phyloP scores from a whole-genome alignment of 208 protist species.

The Leishmania mexicana region DNA sequence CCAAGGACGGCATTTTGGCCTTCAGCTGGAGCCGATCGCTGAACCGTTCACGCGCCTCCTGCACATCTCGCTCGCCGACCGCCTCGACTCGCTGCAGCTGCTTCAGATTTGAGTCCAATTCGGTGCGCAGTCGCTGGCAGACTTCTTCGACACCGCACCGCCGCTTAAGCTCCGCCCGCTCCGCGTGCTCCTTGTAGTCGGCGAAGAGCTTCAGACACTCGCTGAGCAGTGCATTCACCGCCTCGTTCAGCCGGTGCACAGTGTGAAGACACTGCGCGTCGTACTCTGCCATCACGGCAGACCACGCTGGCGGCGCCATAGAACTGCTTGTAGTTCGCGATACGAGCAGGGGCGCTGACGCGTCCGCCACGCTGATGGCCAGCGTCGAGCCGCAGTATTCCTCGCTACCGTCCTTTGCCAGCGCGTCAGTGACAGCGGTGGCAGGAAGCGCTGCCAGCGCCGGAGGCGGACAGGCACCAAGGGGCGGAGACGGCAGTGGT shows the following conservation, averaged over 20 bases:
- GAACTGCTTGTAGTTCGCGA: not conserved
- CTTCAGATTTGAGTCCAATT: constrained; percentile 24
- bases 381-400: constrained; percentile 3
- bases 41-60: constrained; percentile 15
- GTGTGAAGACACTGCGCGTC: constrained; percentile 43
- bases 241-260: constrained; percentile 31
- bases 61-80: constrained; percentile 16
- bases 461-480: not conserved
- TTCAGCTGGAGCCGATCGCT: constrained; percentile 18
- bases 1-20: constrained; percentile 11
- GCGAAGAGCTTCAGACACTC: constrained; percentile 26
- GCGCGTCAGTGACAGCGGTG: not conserved
- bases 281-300: constrained; percentile 25
- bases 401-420: not conserved
- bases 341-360: constrained; percentile 6
- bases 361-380: not conserved
- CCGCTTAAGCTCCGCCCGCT: constrained; percentile 14
- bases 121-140: constrained; percentile 31
- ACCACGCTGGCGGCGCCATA: constrained; percentile 8
- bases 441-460: not conserved
- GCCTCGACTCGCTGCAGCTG: constrained; percentile 30
- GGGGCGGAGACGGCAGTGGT: constrained; percentile 1
- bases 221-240: constrained; percentile 28
- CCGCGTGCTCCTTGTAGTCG: constrained; percentile 11
- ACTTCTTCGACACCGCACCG: constrained; percentile 22